Percentiles rank a stretch among this genome's conserved stretches.
Evolutionary conservation across 2,329 filamentous ascomycete genomes (phyloP).

Genomic region (Trichoderma sp.): DNA sequence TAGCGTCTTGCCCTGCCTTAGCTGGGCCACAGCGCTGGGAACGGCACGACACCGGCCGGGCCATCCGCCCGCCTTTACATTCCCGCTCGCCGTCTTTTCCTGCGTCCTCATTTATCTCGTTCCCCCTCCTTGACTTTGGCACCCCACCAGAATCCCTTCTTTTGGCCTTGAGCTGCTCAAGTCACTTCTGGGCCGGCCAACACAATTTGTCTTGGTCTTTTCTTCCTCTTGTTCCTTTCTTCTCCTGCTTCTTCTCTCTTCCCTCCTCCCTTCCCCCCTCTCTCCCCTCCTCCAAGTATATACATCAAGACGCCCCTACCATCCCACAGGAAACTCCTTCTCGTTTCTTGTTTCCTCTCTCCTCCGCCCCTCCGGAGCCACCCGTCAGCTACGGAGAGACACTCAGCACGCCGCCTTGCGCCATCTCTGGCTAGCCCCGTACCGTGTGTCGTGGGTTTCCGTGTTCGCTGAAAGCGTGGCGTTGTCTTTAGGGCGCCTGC

Average conservation of each 20-base stretch:
- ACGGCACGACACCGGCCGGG: conserved; percentile 46
- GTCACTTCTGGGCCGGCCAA: conserved; percentile 17
- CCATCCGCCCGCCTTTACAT: conserved; percentile 45
- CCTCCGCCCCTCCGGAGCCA: background rate
- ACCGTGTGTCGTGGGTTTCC: conserved; percentile 18
- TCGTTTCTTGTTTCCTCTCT: background rate
- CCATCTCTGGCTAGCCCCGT: conserved; percentile 15
- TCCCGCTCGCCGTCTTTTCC: conserved; percentile 37
- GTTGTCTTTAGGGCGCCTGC: conserved; percentile 18
- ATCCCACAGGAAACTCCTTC: background rate
- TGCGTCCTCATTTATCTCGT: conserved; percentile 27
- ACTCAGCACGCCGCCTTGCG: conserved; percentile 16
- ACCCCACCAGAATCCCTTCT: conserved; percentile 29
- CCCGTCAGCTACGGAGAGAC: conserved; percentile 19
- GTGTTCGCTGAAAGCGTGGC: conserved; percentile 24
- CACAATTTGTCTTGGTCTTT: background rate
- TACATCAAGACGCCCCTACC: background rate
- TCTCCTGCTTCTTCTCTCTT: conserved; percentile 8
- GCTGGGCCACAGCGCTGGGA: conserved; percentile 43
- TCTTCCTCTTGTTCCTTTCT: conserved; percentile 1
- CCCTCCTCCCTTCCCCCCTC: background rate
- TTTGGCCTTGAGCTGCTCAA: conserved; percentile 12
- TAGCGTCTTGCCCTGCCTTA: conserved; percentile 30
- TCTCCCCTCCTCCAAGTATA: background rate
- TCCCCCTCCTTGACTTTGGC: conserved; percentile 29